These are phyloP conservation scores for Aspergillus sp. DNA, from an alignment of 2,329 filamentous ascomycete species.

Conservation along the genomic window DNA sequence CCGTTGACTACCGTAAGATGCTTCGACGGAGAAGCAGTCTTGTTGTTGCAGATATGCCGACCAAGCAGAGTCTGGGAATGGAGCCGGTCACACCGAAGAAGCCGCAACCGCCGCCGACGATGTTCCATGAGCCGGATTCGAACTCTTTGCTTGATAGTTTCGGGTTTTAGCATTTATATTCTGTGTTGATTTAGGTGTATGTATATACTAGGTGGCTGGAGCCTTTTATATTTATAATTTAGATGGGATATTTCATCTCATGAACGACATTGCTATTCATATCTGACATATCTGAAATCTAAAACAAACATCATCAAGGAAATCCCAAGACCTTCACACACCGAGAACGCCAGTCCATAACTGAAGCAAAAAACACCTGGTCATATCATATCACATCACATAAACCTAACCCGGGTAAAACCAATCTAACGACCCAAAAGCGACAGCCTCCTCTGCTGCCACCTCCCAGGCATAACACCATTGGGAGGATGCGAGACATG, in stretches of 20 bases:
- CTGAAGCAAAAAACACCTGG: too few species aligned
- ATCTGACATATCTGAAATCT: not conserved
- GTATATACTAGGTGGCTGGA: not conserved
- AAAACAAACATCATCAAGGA: not conserved
- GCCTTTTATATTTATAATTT: not conserved
- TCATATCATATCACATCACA: not conserved
- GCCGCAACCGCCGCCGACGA: slow-evolving; percentile 65
- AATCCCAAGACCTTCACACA: too few species aligned
- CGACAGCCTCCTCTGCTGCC: slow-evolving; percentile 4
- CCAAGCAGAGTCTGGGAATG: slow-evolving; percentile 43
- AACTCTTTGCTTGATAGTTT: slow-evolving; percentile 88
- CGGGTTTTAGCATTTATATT: slow-evolving; percentile 63
- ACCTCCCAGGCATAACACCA: not conserved
- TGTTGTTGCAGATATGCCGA: slow-evolving; percentile 69
- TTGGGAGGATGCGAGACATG: not conserved
- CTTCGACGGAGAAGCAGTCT: slow-evolving; percentile 72
- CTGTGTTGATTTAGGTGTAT: not conserved
- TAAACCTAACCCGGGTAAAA: not conserved
- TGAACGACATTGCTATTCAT: not conserved
- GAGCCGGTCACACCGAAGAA: slow-evolving; percentile 35
- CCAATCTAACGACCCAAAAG: not conserved
- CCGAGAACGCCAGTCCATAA: too few species aligned
- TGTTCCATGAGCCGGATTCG: slow-evolving; percentile 90
- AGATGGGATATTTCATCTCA: not conserved
- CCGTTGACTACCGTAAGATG: slow-evolving; percentile 64